Percentiles rank a stretch among this genome's conserved stretches.
These are phyloP conservation scores for Polyporus arcularius DNA, from an alignment of 768 basidiomycete species.

Conservation along the genomic window DNA sequence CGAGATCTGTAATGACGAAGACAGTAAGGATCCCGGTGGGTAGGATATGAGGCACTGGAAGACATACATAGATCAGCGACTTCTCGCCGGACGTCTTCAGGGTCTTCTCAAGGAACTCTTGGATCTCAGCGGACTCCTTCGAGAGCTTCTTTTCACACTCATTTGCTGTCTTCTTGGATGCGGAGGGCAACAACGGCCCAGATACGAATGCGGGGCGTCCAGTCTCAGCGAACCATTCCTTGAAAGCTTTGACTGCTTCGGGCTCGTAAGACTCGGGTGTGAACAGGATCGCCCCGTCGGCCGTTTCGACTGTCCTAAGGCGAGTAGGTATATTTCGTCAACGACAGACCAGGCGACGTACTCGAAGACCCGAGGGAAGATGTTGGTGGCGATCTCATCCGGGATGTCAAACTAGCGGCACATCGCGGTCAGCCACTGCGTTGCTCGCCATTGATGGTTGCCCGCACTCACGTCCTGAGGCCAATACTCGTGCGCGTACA, in stretches of 20 bases:
- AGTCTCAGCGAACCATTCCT: conserved; percentile 13
- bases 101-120: conserved; percentile 18
- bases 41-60: background rate
- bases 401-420: background rate
- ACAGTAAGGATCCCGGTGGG: background rate
- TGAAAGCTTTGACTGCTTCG: conserved; percentile 7
- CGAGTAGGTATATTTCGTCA: background rate
- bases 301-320: background rate
- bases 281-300: conserved; percentile 21
- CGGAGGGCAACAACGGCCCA: conserved; percentile 20
- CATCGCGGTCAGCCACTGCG: background rate
- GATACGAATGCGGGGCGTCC: conserved; percentile 8
- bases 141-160: conserved; percentile 17
- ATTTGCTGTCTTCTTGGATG: background rate
- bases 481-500: conserved; percentile 1
- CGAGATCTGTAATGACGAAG: conserved; percentile 19
- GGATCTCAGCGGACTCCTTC: conserved; percentile 8
- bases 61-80: conserved; percentile 25
- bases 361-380: background rate
- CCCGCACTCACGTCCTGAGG: background rate
- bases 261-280: conserved; percentile 16
- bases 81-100: conserved; percentile 14
- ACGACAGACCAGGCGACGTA: background rate
- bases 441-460: background rate
- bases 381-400: background rate